Percentiles rank a stretch among this genome's conserved stretches.
These are phyloP conservation scores for Microbotryum scabiosae DNA, from an alignment of 1,284 basidiomycete genomes.

Conservation along the genomic window DNA sequence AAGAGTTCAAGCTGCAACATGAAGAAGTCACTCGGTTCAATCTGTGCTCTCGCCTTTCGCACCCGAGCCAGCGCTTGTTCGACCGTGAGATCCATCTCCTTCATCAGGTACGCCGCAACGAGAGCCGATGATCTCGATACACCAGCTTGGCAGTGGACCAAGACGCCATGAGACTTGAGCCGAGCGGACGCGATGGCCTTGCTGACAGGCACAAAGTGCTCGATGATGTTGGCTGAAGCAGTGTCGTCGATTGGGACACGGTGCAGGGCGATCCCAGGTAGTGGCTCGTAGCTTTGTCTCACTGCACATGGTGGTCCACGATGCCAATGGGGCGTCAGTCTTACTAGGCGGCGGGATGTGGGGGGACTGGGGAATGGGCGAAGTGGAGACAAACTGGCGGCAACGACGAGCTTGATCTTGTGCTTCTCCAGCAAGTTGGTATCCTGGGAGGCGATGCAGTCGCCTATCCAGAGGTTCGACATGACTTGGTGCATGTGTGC, in stretches of 20 bases:
- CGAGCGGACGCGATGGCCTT: slow-evolving; percentile 37
- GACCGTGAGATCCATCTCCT: slow-evolving; percentile 33
- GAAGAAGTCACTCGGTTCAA: slow-evolving; percentile 40
- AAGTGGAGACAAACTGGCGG: slow-evolving; percentile 26
- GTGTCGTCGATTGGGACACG: slow-evolving; percentile 40
- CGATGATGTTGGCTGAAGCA: slow-evolving; percentile 38
- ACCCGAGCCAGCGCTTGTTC: slow-evolving; percentile 38
- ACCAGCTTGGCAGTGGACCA: slow-evolving; percentile 43
- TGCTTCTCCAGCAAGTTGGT: slow-evolving; percentile 13
- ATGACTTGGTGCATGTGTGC: slow-evolving; percentile 31
- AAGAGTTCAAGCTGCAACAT: slow-evolving; percentile 40
- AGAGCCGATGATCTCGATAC: slow-evolving; percentile 39
- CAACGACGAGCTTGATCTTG: slow-evolving; percentile 30
- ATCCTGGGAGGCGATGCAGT: slow-evolving; percentile 29
- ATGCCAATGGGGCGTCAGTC: neutral
- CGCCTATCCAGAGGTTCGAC: slow-evolving; percentile 33
- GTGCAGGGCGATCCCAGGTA: slow-evolving; percentile 32
- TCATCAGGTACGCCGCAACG: slow-evolving; percentile 41
- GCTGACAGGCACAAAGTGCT: slow-evolving; percentile 36
- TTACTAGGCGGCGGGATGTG: neutral
- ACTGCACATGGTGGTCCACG: slow-evolving; percentile 12
- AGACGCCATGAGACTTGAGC: slow-evolving; percentile 34
- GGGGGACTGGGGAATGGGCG: neutral
- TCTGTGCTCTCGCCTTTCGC: slow-evolving; percentile 30
- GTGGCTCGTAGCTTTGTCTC: slow-evolving; percentile 30